Base-by-base conservation (phyloP, 805 yeast genomes). In the Komagataella mondaviorum region DNA sequence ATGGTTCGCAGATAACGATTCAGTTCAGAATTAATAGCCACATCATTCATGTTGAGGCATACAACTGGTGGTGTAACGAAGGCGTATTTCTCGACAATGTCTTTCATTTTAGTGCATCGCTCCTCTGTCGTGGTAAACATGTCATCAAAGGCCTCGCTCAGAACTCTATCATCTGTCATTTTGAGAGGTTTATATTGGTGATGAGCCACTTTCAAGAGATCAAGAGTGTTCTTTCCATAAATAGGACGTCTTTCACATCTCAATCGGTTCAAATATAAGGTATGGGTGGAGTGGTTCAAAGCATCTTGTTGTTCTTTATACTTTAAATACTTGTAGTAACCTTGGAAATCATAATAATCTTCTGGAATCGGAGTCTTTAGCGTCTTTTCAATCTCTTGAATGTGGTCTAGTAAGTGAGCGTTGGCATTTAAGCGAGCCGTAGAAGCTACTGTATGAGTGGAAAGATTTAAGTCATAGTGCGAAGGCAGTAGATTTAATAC, bases 51-150 rank as follows among this genome's bases (percentile, higher is more conserved):
- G 61, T 89, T 91, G 50, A 86, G 71, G 1, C 88, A 75, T 2
- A 89, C 95, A 3, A 80, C 96, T 3, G 81, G 71, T 0, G 99
- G 99, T 0, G 98, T 93, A 4, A 91, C 76, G 55, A 87, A 91
- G 0, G 95, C 87, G 66, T 74, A 93, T 54, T 83, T 80, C 46
- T 86, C 88, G 53, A 91, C 75, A 0, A 70, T 61, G 39, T 77
- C 80, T 7, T 67, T 63, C 71, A 81, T 70, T 0, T 54, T 47
- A 3, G 62, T 49, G 4, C 75, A 60, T 54, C 78, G 64, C 0
- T 72, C 66, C 24, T 63, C 62, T 49, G 77, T 55, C 1, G 80
- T 73, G 50, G 66, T 71, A 16, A 75, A 63, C 14, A 75, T 53
- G 1, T 70, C 69, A 7, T 67, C 62, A 20, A 57, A 52, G 24